phyloP scores from a whole-genome alignment of 257 asterid genomes.

The Plantago elongata region DNA sequence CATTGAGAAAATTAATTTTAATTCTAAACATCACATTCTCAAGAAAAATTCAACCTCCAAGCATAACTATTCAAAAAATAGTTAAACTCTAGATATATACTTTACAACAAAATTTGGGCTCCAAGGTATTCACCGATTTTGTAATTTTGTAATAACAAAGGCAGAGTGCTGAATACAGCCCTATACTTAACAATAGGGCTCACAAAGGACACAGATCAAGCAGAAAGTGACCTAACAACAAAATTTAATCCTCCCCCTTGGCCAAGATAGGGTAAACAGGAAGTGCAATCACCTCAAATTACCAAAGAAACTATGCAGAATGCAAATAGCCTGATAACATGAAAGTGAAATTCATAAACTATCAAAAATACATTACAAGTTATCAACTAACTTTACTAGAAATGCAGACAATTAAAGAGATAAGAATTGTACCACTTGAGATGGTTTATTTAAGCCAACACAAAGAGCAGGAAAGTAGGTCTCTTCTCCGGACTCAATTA shows the following conservation, averaged over 20 bases:
- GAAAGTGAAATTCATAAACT: background rate
- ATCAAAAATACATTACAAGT: conserved; percentile 11
- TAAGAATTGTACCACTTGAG: conserved; percentile 65
- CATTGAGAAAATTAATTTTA: background rate
- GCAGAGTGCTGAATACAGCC: background rate
- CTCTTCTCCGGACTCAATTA: conserved; percentile 81
- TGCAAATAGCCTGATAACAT: background rate
- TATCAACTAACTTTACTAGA: conserved; percentile 6
- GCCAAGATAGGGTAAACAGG: conserved; percentile 9
- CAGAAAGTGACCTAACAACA: conserved; percentile 9
- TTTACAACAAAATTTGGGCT: background rate
- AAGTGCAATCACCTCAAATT: conserved; percentile 4
- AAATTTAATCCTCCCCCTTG: conserved; percentile 6
- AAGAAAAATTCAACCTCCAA: conserved; percentile 10
- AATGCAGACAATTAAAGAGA: conserved; percentile 10
- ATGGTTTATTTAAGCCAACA: conserved; percentile 71
- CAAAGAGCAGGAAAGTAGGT: conserved; percentile 86
- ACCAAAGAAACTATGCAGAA: background rate
- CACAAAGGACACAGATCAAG: background rate
- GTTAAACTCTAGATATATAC: background rate
- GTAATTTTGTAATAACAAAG: too few species aligned
- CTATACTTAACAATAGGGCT: background rate
- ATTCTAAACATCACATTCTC: conserved; percentile 3
- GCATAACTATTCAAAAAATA: conserved; percentile 4
- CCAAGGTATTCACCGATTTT: too few species aligned